Evolutionary conservation across 164 flowering plant species (phyloP).

Genomic region (Vitis cinerea): DNA sequence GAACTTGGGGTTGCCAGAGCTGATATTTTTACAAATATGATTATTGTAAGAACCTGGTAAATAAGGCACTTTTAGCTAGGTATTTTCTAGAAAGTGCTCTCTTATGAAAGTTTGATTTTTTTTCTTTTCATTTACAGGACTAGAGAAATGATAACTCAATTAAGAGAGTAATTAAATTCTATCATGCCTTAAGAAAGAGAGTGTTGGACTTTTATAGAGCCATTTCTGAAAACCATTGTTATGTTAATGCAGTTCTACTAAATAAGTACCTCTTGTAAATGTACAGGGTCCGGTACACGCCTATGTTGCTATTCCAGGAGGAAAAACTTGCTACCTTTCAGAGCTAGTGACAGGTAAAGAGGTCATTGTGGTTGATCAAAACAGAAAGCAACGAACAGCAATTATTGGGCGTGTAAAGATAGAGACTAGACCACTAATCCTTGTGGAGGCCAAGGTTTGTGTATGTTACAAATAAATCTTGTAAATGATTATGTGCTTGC

Average conservation of each 20-base stretch:
- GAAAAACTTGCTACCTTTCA: conserved; percentile 84
- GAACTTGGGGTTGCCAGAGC: conserved; percentile 5
- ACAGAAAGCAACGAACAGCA: conserved; percentile 69
- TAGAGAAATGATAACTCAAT: too few species aligned
- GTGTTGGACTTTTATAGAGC: background rate
- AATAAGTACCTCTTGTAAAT: conserved; percentile 8
- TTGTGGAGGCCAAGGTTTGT: conserved; percentile 85
- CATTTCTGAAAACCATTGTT: background rate
- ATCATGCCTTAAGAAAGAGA: too few species aligned
- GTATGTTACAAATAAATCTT: background rate
- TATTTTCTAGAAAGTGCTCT: too few species aligned
- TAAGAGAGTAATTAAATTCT: too few species aligned
- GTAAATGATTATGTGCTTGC: background rate
- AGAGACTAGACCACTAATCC: conserved; percentile 78
- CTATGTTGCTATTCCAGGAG: conserved; percentile 87
- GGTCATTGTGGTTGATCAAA: conserved; percentile 73
- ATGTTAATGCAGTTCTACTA: background rate
- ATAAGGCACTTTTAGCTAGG: too few species aligned
- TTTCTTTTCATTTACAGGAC: too few species aligned
- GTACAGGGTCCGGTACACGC: conserved; percentile 93
- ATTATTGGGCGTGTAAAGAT: conserved; percentile 91
- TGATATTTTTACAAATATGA: background rate
- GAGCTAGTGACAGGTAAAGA: conserved; percentile 82
- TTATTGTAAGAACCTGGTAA: background rate
- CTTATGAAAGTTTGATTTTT: too few species aligned